These are phyloP conservation scores for Kondoa malvinella DNA, from an alignment of 768 basidiomycete genomes.

Conservation along the genomic window DNA sequence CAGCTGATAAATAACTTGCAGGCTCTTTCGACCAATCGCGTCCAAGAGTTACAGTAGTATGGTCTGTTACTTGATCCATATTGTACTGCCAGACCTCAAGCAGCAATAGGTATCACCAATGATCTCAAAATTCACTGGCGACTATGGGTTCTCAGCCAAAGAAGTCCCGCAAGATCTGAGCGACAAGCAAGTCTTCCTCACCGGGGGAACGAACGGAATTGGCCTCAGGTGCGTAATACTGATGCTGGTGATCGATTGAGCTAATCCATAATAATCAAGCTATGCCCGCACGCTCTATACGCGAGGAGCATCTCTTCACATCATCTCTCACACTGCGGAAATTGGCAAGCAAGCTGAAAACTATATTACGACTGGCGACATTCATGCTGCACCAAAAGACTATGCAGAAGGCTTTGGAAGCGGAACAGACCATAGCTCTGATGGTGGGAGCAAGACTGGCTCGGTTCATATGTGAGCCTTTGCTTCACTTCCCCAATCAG, in stretches of 20 bases:
- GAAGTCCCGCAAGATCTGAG: not conserved
- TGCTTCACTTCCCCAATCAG: not conserved
- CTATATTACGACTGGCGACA: not conserved
- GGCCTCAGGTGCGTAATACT: not conserved
- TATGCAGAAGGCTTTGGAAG: not conserved
- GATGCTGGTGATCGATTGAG: not conserved
- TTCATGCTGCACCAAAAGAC: not conserved
- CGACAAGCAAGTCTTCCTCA: not conserved
- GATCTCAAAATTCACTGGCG: not conserved
- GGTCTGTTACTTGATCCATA: too few species aligned
- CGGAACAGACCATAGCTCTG: not conserved
- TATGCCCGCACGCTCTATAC: not conserved
- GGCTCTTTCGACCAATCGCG: too few species aligned
- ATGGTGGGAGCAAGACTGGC: not conserved
- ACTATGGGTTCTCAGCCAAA: not conserved
- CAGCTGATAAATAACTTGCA: too few species aligned
- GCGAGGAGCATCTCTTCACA: not conserved
- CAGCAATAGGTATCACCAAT: not conserved
- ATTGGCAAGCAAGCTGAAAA: not conserved
- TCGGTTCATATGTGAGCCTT: not conserved
- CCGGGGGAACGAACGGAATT: not conserved
- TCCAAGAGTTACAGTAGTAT: too few species aligned
- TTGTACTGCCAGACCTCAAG: too few species aligned
- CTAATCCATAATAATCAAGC: not conserved
- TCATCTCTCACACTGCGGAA: not conserved